phyloP scores from a whole-genome alignment of 495 filamentous ascomycete genomes.

The Aspergillus sclerotiicarbonarius region DNA sequence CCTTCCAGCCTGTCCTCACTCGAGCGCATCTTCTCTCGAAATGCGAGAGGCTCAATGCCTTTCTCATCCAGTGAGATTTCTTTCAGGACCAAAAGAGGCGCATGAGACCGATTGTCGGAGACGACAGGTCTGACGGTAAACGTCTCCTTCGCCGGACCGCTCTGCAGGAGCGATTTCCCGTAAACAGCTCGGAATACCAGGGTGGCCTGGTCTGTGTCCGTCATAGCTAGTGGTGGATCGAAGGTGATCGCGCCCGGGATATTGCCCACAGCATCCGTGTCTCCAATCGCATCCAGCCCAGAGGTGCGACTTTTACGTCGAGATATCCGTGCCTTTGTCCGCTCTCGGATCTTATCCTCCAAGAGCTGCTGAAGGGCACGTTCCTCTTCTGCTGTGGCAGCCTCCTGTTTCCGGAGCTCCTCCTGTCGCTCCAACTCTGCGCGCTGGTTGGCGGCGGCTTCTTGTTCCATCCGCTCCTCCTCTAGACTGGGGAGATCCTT shows the following conservation, averaged over 20 bases:
- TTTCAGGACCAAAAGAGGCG: conserved; percentile 69
- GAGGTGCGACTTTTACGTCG: conserved; percentile 40
- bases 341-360: conserved; percentile 66
- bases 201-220: conserved; percentile 53
- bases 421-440: conserved; percentile 55
- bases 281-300: conserved; percentile 30
- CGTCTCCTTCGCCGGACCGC: conserved; percentile 55
- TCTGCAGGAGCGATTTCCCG: conserved; percentile 57
- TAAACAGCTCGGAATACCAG: conserved; percentile 63
- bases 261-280: conserved; percentile 37
- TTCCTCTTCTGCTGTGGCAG: conserved; percentile 68
- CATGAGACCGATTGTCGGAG: conserved; percentile 43
- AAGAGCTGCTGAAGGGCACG: conserved; percentile 70
- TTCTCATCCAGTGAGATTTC: conserved; percentile 40
- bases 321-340: conserved; percentile 38
- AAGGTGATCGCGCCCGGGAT: conserved; percentile 57
- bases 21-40: conserved; percentile 52
- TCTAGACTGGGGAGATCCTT: conserved; percentile 80
- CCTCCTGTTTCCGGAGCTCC: conserved; percentile 51
- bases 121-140: conserved; percentile 68
- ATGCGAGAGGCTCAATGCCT: conserved; percentile 45
- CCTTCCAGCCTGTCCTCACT: conserved; percentile 73
- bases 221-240: conserved; percentile 64
- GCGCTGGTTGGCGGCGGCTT: conserved; percentile 52
- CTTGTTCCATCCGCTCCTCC: conserved; percentile 77